Base-by-base conservation (phyloP, 768 basidiomycete genomes). In the Pholiota conissans region DNA sequence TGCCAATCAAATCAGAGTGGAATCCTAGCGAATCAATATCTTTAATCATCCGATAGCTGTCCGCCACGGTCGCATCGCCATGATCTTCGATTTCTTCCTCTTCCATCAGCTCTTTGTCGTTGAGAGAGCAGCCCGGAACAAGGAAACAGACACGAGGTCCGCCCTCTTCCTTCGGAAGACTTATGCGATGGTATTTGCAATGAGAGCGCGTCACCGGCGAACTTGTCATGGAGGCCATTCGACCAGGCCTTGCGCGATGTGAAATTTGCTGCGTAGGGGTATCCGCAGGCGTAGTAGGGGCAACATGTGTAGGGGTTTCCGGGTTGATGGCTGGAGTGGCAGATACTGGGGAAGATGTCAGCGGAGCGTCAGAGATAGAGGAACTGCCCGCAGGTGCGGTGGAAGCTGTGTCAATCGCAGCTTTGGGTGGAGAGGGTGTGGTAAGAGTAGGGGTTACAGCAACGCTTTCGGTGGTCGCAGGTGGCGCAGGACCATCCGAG, bases 101-200 rank as follows among this genome's bases (percentile, higher is more conserved):
- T 28, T 77, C 67, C 72, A 89, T 86, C 49, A 88, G 67, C 58
- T 83, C 78, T 34, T 64, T 63, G 62, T 89, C 78, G 28, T 76
- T 78, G 39, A 90, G 77, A 6, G 86, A 82, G 61, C 88, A 90
- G 1, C 86, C 86, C 0, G 88, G 88, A 5, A 88, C 84, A 28
- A 88, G 76, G 70, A 90, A 90, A 61, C 64, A 78, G n/a, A 85
- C 71, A 6, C 83, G 80, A 29, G 75, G 76, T 3, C 80, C 79
- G 28, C 75, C 74, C 52, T 84, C 83, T 54, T 80, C 79, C 35
- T 71, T 73, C 1, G 85, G 86, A 20, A 90, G 67, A 60, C 84
- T 85, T 64, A 90, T 85, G 58, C 80, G 83, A 65, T 85, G 86
- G 68, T 84, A 90, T 37, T 84, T 83, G 62, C 88, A 90, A 52